Conservation (phyloP, 2,329 filamentous ascomycete genomes). For the Trichoderma sp. region DNA sequence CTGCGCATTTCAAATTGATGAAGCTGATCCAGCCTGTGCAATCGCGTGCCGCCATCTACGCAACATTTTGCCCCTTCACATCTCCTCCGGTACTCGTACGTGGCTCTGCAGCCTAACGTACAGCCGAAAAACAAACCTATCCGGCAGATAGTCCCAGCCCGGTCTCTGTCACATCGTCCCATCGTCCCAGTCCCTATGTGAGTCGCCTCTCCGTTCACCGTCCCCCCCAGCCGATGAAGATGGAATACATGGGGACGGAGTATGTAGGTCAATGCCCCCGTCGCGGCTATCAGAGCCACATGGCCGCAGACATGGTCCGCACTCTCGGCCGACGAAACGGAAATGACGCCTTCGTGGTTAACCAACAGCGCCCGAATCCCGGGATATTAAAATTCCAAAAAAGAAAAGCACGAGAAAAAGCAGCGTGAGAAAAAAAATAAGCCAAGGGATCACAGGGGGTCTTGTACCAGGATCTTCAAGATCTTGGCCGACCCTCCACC, state of each 20-base stretch:
- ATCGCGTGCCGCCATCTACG: neutral
- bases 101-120: neutral
- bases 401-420: neutral
- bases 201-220: neutral
- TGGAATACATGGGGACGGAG: neutral
- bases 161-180: neutral
- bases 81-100: neutral
- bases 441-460: constrained; percentile 3
- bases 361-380: neutral
- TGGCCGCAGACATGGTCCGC: neutral
- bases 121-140: neutral
- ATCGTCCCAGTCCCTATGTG: neutral
- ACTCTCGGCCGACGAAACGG: neutral
- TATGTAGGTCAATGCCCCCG: neutral
- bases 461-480: constrained; percentile 10
- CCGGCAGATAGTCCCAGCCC: neutral
- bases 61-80: neutral
- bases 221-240: neutral
- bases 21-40: neutral
- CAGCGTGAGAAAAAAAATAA: neutral
- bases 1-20: neutral
- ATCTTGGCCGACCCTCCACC: constrained; percentile 7
- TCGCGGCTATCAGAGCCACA: neutral
- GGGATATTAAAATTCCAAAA: neutral
- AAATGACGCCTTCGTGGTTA: neutral